These are phyloP conservation scores for Leucogyrophana mollusca DNA, from an alignment of 768 basidiomycete species.

Conservation along the genomic window DNA sequence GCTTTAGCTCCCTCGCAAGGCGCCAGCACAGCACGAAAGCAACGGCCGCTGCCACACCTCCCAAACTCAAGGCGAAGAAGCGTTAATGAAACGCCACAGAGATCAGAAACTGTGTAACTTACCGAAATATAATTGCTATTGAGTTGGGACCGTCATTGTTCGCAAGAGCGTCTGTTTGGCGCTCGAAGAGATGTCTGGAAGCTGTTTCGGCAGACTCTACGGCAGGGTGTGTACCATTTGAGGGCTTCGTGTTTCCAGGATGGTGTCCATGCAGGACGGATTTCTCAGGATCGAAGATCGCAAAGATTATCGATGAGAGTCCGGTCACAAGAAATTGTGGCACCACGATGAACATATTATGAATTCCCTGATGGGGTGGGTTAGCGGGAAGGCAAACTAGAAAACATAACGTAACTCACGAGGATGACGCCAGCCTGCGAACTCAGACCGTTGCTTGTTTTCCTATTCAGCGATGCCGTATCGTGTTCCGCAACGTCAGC, in stretches of 20 bases:
- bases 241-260: conserved; percentile 11
- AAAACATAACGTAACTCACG: conserved; percentile 40
- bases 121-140: conserved; percentile 83
- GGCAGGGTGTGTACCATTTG: conserved; percentile 7
- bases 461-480: conserved; percentile 17
- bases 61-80: conserved; percentile 38
- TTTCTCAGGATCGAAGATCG: conserved; percentile 71
- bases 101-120: conserved; percentile 22
- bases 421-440: conserved; percentile 88
- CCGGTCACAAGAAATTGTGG: conserved; percentile 94
- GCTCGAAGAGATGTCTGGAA: conserved; percentile 9
- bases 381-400: conserved; percentile 1
- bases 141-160: conserved; percentile 48
- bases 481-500: conserved; percentile 14
- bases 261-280: conserved; percentile 38
- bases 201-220: conserved; percentile 10
- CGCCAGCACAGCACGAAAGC: conserved; percentile 56
- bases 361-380: conserved; percentile 67
- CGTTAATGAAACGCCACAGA: too few species aligned
- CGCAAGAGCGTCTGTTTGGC: conserved; percentile 7
- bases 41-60: conserved; percentile 52
- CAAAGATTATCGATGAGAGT: conserved; percentile 82
- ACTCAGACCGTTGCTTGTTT: conserved; percentile 44
- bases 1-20: conserved; percentile 52
- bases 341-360: conserved; percentile 91